These are phyloP conservation scores for Pyrenophora tritici-repentis DNA, from an alignment of 2,329 filamentous ascomycete species.

Conservation along the genomic window DNA sequence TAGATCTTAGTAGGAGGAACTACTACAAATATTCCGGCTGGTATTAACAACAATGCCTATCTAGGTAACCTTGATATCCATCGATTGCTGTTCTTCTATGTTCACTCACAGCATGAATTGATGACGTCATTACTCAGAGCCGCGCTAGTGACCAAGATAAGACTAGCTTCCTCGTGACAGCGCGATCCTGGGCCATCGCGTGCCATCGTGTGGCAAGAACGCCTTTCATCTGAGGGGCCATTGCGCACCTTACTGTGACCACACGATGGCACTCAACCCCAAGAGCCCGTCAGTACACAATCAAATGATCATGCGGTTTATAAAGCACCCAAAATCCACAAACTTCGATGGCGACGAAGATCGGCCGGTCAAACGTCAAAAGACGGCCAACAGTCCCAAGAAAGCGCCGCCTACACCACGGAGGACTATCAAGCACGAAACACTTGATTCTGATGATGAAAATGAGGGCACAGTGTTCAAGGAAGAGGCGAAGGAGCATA, in stretches of 20 bases:
- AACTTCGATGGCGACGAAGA: constrained; percentile 49
- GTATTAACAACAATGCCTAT: not conserved
- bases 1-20: too few relatives aligned
- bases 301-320: constrained; percentile 53
- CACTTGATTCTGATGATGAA: constrained; percentile 49
- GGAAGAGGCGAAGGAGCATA: constrained; percentile 39
- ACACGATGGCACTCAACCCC: constrained; percentile 45
- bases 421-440: constrained; percentile 34
- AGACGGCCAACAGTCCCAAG: constrained; percentile 29
- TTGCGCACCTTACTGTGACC: constrained; percentile 5
- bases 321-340: constrained; percentile 53
- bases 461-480: constrained; percentile 42
- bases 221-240: constrained; percentile 5
- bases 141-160: not conserved
- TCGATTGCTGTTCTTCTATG: not conserved
- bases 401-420: constrained; percentile 28
- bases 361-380: constrained; percentile 52
- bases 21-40: too few relatives aligned
- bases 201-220: constrained; percentile 7
- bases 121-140: not conserved
- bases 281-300: constrained; percentile 54
- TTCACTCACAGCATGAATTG: not conserved
- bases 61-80: not conserved
- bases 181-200: constrained; percentile 19
- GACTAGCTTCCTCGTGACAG: constrained; percentile 20